Conservation (phyloP, 495 filamentous ascomycete genomes). For the Immersiella caudata region DNA sequence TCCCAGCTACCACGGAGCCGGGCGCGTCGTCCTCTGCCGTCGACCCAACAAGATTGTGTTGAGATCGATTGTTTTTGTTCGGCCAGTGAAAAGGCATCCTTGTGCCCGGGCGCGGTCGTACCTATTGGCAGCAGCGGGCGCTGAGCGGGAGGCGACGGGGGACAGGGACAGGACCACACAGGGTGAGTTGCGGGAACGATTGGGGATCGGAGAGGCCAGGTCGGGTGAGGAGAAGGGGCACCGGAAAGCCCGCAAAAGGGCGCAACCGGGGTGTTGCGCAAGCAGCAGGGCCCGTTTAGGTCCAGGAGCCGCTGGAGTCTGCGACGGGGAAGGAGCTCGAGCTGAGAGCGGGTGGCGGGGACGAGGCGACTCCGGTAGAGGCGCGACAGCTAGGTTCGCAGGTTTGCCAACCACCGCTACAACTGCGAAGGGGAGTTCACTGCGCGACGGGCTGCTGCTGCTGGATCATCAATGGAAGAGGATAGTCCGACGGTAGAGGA, state of each 20-base stretch:
- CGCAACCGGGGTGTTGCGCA: conserved; percentile 5
- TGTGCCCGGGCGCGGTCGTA: neutral
- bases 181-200: neutral
- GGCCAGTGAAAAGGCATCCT: conserved; percentile 52
- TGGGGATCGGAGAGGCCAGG: neutral
- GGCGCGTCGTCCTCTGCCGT: conserved; percentile 35
- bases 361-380: neutral
- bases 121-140: neutral
- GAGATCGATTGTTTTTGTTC: conserved; percentile 54
- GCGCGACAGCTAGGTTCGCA: neutral
- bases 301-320: neutral
- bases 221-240: conserved; percentile 3
- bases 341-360: neutral
- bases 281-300: neutral
- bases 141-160: neutral
- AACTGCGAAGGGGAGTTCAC: neutral
- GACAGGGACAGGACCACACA: neutral
- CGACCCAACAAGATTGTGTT: conserved; percentile 52
- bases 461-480: neutral
- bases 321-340: neutral
- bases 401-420: neutral
- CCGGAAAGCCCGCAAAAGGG: conserved; percentile 8
- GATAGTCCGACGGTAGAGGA: neutral
- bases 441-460: neutral
- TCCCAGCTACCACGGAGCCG: conserved; percentile 33